Evolutionary conservation across 2,329 filamentous ascomycete species (phyloP), one percentile per base, ranked within the genome.

Genomic region (Ophiosphaerella narmari): DNA sequence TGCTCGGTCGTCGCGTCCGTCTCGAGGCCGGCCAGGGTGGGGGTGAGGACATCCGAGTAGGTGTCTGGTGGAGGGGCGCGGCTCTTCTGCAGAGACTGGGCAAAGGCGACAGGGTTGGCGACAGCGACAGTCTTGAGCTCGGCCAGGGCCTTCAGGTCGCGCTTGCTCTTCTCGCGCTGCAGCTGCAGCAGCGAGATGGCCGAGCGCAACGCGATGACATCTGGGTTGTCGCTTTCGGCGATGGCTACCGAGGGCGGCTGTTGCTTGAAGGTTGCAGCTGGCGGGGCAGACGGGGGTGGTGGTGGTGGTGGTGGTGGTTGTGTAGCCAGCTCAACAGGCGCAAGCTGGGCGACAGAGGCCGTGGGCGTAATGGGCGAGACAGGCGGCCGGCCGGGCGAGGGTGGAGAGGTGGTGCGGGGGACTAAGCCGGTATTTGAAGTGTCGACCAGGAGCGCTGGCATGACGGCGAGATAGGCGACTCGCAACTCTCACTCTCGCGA

Each of bases 101-200:
- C 77, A 70, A 96, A 97, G 0, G 78, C 84, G 39, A 86, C 80
- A 0, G 92, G 91, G 55, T 93, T 80, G 7, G 80, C 79, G 1
- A 90, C 74, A 5, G 91, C 91, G 3, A 84, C 84, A 14, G 83
- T 77, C 72, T 91, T 93, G 63, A 90, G 82, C 49, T 79, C 78
- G 59, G 86, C 83, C 31, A 97, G 79, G 0, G 82, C 77, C 60
- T 83, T 82, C 43, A 97, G 86, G 74, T 97, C 92, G 39, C 83
- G 82, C 42, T 86, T 78, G 35, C 90, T 90, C 69, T 88, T 89
- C 66, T 87, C 85, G 57, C 86, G 86, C 77, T 97, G 93, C 58
- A 96, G 81, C 75, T 96, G 91, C 39, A 97, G 79, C 43, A 96
- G 86, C 7, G 90, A 88, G 52, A 97, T 91, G 39, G 92, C 90